Conservation (phyloP, 139 green algal genomes). For the Parachlorella kessleri region DNA sequence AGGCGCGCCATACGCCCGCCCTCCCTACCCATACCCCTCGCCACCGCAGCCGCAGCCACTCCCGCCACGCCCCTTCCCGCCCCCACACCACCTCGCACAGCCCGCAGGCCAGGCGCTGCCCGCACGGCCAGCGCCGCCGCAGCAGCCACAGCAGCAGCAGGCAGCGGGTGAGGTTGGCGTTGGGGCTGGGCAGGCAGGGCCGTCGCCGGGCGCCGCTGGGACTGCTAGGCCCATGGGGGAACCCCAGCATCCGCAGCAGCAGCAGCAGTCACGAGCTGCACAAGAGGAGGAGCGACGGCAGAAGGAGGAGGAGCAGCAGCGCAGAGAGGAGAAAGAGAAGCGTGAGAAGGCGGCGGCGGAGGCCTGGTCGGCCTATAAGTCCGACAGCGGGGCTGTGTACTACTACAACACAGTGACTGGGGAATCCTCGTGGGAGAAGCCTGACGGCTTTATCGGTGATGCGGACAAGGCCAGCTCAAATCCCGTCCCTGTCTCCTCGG, state of each 20-base stretch:
- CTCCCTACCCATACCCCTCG: conserved; percentile 9
- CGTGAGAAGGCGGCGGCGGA: neutral
- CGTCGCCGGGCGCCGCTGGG: neutral
- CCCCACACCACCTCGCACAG: neutral
- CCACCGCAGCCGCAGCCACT: neutral
- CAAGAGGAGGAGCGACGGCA: neutral
- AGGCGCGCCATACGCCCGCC: conserved; percentile 26
- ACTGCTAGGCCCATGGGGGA: no score
- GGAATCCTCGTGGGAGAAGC: conserved; percentile 60
- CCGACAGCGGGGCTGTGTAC: conserved; percentile 64
- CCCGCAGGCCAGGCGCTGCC: no score
- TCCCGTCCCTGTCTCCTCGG: conserved; percentile 26
- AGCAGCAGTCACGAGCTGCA: no score
- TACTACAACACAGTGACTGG: conserved; percentile 76
- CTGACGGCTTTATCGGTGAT: conserved; percentile 54
- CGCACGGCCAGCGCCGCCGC: no score
- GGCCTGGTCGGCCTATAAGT: conserved; percentile 68
- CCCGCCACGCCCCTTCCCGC: neutral
- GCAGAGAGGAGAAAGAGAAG: conserved; percentile 20
- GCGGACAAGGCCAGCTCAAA: conserved; percentile 18
- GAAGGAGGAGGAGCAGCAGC: neutral
- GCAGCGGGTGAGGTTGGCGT: neutral
- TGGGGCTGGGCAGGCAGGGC: neutral
- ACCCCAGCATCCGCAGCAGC: neutral
- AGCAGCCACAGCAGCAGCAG: neutral